Percentiles rank a stretch among this genome's conserved stretches.
These are phyloP conservation scores for Thermothelomyces thermophilus DNA, from an alignment of 2,329 filamentous ascomycete genomes.

Conservation along the genomic window DNA sequence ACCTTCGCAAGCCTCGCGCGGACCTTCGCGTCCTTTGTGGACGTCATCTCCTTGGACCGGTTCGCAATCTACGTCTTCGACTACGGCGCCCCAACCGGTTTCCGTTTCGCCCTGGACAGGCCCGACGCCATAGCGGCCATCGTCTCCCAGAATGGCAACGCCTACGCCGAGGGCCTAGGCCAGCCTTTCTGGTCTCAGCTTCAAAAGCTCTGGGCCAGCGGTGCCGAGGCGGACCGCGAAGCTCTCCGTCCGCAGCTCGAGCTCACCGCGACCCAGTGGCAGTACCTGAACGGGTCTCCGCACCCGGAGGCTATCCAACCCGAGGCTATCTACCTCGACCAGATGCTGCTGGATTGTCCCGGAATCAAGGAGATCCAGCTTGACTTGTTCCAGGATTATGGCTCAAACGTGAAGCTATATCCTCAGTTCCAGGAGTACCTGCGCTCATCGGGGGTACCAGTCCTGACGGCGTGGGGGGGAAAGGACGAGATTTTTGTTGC, in stretches of 20 bases:
- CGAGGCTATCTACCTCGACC: slow-evolving; percentile 45
- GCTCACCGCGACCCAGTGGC: slow-evolving; percentile 35
- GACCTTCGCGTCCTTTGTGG: slow-evolving; percentile 43
- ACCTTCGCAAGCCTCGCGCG: slow-evolving; percentile 46
- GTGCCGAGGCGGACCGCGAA: slow-evolving; percentile 31
- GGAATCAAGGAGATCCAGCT: slow-evolving; percentile 49
- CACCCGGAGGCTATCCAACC: slow-evolving; percentile 34
- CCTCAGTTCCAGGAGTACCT: slow-evolving; percentile 51
- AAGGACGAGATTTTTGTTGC: slow-evolving; percentile 47
- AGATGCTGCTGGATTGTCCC: slow-evolving; percentile 42
- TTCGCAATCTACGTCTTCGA: slow-evolving; percentile 57
- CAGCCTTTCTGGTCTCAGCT: slow-evolving; percentile 44
- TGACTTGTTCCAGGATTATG: slow-evolving; percentile 52
- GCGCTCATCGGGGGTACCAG: slow-evolving; percentile 41
- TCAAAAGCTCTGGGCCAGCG: slow-evolving; percentile 38
- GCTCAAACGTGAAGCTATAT: slow-evolving; percentile 48
- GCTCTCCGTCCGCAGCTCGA: slow-evolving; percentile 33
- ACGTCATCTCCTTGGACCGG: slow-evolving; percentile 38
- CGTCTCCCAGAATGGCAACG: slow-evolving; percentile 55
- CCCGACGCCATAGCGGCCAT: slow-evolving; percentile 45
- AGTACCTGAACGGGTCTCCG: slow-evolving; percentile 38
- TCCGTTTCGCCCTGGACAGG: slow-evolving; percentile 46
- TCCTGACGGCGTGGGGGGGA: slow-evolving; percentile 54
- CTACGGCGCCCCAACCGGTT: slow-evolving; percentile 52
- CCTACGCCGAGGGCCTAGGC: slow-evolving; percentile 50